phyloP scores from a whole-genome alignment of 352 stramenopile genomes.

The Globisporangium irregulare region DNA sequence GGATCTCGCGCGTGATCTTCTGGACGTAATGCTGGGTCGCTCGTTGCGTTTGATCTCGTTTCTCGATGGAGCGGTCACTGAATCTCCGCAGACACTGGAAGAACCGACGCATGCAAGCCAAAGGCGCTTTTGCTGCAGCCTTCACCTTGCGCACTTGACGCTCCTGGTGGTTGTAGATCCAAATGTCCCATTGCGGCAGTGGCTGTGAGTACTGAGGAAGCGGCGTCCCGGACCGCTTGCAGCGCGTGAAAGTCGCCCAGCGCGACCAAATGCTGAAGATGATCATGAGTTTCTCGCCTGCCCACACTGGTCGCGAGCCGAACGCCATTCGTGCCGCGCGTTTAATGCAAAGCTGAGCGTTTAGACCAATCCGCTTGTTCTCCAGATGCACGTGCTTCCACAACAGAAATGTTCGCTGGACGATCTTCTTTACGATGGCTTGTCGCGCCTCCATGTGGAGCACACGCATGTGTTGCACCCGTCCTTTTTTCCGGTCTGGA shows the following conservation, averaged over 20 bases:
- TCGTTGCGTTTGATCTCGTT: slow-evolving; percentile 17
- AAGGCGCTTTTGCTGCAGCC: slow-evolving; percentile 44
- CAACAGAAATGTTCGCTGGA: slow-evolving; percentile 57
- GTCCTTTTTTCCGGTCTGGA: slow-evolving; percentile 17
- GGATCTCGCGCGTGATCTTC: slow-evolving; percentile 4
- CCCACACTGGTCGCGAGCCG: slow-evolving; percentile 47
- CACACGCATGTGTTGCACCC: slow-evolving; percentile 30
- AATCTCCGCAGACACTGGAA: slow-evolving; percentile 38
- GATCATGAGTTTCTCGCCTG: slow-evolving; percentile 52
- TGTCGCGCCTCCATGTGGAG: slow-evolving; percentile 44
- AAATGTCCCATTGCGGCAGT: slow-evolving; percentile 68
- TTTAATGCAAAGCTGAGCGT: slow-evolving; percentile 74
- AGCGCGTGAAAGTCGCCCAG: slow-evolving; percentile 52
- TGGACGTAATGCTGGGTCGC: slow-evolving; percentile 22
- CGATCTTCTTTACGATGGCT: slow-evolving; percentile 60
- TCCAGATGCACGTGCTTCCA: slow-evolving; percentile 58
- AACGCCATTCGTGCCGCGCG: slow-evolving; percentile 63
- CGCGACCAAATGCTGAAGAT: slow-evolving; percentile 71
- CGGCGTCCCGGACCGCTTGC: slow-evolving; percentile 41
- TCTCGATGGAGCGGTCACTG: slow-evolving; percentile 15
- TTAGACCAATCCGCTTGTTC: slow-evolving; percentile 44
- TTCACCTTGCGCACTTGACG: slow-evolving; percentile 74
- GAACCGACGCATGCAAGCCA: slow-evolving; percentile 43
- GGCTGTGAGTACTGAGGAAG: slow-evolving; percentile 41
- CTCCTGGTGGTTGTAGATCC: slow-evolving; percentile 75